A percentile compares a stretch with the other conserved stretches of the same genome.
These are phyloP conservation scores for Nannochloris sp. DNA, from an alignment of 139 green algal species.

Conservation along the genomic window DNA sequence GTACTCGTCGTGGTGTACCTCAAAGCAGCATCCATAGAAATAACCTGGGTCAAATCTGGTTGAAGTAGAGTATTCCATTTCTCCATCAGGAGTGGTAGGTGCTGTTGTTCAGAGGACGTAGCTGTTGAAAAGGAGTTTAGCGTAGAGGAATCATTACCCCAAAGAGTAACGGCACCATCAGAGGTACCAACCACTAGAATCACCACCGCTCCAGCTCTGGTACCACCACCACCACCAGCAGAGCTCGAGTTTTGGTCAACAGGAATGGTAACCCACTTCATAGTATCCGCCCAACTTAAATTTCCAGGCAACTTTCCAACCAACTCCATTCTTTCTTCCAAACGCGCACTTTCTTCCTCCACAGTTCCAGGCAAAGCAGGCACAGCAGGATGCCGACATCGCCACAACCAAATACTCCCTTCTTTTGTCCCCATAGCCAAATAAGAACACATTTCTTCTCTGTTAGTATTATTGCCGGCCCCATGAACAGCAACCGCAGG, in stretches of 20 bases:
- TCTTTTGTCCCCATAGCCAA: slow-evolving; percentile 25
- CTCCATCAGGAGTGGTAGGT: background rate
- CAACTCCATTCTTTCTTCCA: slow-evolving; percentile 8
- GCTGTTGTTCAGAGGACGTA: background rate
- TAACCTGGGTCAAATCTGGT: slow-evolving; percentile 2
- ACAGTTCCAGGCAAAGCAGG: background rate
- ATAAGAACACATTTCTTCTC: slow-evolving; percentile 7
- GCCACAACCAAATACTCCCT: slow-evolving; percentile 39
- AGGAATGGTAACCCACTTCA: slow-evolving; percentile 13
- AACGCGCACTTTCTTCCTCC: background rate
- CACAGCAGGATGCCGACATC: slow-evolving; percentile 5
- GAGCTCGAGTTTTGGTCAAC: background rate
- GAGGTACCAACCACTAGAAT: slow-evolving; percentile 18
- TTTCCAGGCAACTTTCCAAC: slow-evolving; percentile 5
- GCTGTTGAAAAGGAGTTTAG: background rate
- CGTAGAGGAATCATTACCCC: background rate
- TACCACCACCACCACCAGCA: background rate
- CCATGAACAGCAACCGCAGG: background rate
- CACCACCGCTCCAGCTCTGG: background rate
- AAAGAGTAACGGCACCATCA: slow-evolving; percentile 25
- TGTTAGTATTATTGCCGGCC: background rate
- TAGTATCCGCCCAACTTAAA: slow-evolving; percentile 3
- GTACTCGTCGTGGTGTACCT: background rate
- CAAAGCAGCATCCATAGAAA: background rate
- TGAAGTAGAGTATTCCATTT: background rate